A percentile compares a stretch with the other conserved stretches of the same genome.
Conservation (phyloP, 2,329 filamentous ascomycete genomes). For the Colletotrichum cordylinicola region DNA sequence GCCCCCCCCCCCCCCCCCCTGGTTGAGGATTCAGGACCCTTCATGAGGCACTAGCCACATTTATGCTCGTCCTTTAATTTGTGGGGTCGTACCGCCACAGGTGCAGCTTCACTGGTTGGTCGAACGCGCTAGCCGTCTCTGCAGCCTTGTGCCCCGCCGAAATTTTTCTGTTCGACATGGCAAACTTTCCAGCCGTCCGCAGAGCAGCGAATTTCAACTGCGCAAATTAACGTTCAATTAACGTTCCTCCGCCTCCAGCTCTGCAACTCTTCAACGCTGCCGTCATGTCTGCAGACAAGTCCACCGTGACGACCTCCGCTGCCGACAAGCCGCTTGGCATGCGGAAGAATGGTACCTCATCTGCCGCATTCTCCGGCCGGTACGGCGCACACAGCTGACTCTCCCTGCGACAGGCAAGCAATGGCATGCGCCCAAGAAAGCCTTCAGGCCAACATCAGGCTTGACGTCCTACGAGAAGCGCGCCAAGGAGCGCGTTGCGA, state of each 20-base stretch:
- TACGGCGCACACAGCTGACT: not conserved
- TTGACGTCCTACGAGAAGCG: slow-evolving; percentile 82
- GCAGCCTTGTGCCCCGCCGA: slow-evolving; percentile 11
- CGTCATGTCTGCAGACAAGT: slow-evolving; percentile 49
- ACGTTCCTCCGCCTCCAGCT: slow-evolving; percentile 4
- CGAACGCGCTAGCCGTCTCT: not conserved
- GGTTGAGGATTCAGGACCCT: not conserved
- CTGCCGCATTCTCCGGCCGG: not conserved
- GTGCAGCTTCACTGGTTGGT: not conserved
- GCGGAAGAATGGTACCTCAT: slow-evolving; percentile 78
- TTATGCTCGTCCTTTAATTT: not conserved
- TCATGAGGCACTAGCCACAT: not conserved
- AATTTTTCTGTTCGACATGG: slow-evolving; percentile 12
- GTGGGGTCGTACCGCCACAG: slow-evolving; percentile 7
- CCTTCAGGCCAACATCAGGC: slow-evolving; percentile 83
- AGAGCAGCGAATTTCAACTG: not conserved
- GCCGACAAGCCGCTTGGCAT: slow-evolving; percentile 62
- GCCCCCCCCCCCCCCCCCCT: not conserved
- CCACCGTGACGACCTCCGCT: slow-evolving; percentile 36
- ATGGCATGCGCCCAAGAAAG: slow-evolving; percentile 84
- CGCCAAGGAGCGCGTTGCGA: slow-evolving; percentile 70
- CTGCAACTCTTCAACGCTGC: slow-evolving; percentile 3
- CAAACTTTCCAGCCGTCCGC: not conserved
- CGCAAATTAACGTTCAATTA: slow-evolving; percentile 21
- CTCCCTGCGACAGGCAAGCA: slow-evolving; percentile 75